Evolutionary conservation across 805 yeast genomes (phyloP), one percentile per base, ranked within the genome.

Genomic region (Metschnikowia colocasiae): DNA sequence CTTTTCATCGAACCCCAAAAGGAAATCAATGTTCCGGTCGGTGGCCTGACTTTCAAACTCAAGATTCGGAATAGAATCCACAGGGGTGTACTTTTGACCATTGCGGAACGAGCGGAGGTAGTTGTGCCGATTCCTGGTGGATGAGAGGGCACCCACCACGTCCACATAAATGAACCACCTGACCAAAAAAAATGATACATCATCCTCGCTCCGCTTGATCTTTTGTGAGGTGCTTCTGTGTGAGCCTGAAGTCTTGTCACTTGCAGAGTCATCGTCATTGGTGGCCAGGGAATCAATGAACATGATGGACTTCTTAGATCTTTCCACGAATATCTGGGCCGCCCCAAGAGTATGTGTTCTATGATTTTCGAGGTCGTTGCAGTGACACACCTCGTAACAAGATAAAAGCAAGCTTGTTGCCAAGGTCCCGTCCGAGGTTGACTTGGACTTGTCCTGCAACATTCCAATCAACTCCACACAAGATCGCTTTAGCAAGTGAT

Each of bases 131-230:
- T 63, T 56, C 19, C 60, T 63, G 2, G 85, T 75, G 0, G 87
- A 75, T 1, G 87, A 78, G 20, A 85, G 65, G 0, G 80, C 75
- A 0, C 87, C 84, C 18, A 85, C 69, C 2, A 83, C 78, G 56
- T 83, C 89, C 29, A 82, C 65, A 57, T 82, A 85, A 0, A 81
- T 82, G 59, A 81, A 84, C 87, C 89, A 83, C 43, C 90, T 64
- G 52, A 77, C 68, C 38, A 85, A 65, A 54, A 85, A 85, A 51
- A 68, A 80, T 0, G 79, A 63, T 12, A 79, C 67, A 51, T 74
- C 75, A 40, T 68, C 56, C 43, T 71, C 74, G 23, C 47, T 46
- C 18, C 50, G 41, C 7, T 59, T 54, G 2, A 63, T 32, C 8
- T 32, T 8, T 5, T 35, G 15, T 3, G 43, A 25, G 12, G 12